Percentiles rank a stretch among this genome's conserved stretches.
Conservation (phyloP, 768 basidiomycete species). For the Trametes maxima region DNA sequence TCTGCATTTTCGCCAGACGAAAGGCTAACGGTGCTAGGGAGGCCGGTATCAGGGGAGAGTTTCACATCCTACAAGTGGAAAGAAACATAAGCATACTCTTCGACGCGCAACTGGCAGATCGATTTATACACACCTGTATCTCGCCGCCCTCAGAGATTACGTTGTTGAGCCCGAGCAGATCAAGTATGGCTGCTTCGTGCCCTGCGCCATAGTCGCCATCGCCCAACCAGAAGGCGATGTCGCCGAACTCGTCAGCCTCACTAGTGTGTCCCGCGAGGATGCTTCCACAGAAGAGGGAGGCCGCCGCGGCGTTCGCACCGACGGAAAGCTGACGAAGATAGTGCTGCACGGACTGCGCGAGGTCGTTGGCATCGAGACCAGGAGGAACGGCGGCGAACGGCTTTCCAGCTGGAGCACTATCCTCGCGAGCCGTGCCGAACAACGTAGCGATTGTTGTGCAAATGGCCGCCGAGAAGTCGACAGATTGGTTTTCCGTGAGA, state of each 20-base stretch:
- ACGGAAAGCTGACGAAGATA: slow-evolving; percentile 36
- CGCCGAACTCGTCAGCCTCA: slow-evolving; percentile 60
- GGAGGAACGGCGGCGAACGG: background rate
- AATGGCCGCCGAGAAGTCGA: too few relatives aligned
- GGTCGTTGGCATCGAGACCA: background rate
- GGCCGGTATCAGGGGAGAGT: background rate
- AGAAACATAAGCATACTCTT: background rate
- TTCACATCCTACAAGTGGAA: background rate
- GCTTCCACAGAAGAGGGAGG: slow-evolving; percentile 48
- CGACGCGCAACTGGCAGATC: too few relatives aligned
- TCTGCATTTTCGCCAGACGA: background rate
- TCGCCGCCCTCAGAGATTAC: background rate
- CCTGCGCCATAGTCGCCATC: slow-evolving; percentile 38
- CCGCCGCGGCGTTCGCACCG: slow-evolving; percentile 44
- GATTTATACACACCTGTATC: background rate
- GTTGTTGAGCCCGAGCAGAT: slow-evolving; percentile 34
- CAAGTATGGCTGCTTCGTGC: slow-evolving; percentile 37
- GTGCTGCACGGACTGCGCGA: background rate
- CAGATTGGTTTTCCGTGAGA: too few relatives aligned
- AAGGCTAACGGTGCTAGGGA: background rate
- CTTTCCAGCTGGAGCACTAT: too few relatives aligned
- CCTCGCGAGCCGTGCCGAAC: too few relatives aligned
- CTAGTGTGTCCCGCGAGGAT: slow-evolving; percentile 54
- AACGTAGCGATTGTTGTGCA: too few relatives aligned
- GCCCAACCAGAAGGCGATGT: slow-evolving; percentile 57